Evolutionary conservation across 2,329 filamentous ascomycete species (phyloP).

Genomic region (Penicillium sp.): DNA sequence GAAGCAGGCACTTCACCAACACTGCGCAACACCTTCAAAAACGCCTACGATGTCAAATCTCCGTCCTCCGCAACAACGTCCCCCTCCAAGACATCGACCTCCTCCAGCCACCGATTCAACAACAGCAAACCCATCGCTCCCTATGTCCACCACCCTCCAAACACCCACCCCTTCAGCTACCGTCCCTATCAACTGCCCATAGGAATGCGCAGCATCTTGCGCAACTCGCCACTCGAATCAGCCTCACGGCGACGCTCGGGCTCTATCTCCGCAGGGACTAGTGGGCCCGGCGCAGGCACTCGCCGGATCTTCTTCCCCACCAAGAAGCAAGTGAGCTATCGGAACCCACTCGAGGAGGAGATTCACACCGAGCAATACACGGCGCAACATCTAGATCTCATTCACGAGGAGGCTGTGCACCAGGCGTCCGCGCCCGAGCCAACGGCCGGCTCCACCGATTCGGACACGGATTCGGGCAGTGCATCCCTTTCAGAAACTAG

Average conservation of each 20-base stretch:
- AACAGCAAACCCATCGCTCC: slow-evolving; percentile 29
- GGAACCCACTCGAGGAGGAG: slow-evolving; percentile 54
- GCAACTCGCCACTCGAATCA: slow-evolving; percentile 44
- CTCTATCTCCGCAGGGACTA: slow-evolving; percentile 34
- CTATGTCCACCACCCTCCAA: slow-evolving; percentile 17
- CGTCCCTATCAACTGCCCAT: slow-evolving; percentile 42
- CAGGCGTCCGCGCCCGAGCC: slow-evolving; percentile 5
- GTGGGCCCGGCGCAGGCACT: slow-evolving; percentile 27
- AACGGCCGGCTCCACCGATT: slow-evolving; percentile 17
- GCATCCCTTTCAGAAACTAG: slow-evolving; percentile 28
- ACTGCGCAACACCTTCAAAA: slow-evolving; percentile 58
- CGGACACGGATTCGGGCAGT: slow-evolving; percentile 29
- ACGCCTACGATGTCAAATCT: slow-evolving; percentile 51
- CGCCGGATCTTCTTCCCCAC: slow-evolving; percentile 49
- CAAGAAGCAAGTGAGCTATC: slow-evolving; percentile 56
- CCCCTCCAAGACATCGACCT: slow-evolving; percentile 22
- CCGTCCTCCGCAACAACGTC: slow-evolving; percentile 39
- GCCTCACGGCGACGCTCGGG: slow-evolving; percentile 36
- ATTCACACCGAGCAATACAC: slow-evolving; percentile 55
- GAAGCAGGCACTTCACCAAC: slow-evolving; percentile 52
- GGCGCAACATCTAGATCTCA: slow-evolving; percentile 53
- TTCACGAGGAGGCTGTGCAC: slow-evolving; percentile 15
- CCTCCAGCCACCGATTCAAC: slow-evolving; percentile 23
- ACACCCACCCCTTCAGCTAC: slow-evolving; percentile 12
- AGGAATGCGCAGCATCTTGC: slow-evolving; percentile 45